Conservation (phyloP, 129 eudicot genomes). For the Escallonia rubra region DNA sequence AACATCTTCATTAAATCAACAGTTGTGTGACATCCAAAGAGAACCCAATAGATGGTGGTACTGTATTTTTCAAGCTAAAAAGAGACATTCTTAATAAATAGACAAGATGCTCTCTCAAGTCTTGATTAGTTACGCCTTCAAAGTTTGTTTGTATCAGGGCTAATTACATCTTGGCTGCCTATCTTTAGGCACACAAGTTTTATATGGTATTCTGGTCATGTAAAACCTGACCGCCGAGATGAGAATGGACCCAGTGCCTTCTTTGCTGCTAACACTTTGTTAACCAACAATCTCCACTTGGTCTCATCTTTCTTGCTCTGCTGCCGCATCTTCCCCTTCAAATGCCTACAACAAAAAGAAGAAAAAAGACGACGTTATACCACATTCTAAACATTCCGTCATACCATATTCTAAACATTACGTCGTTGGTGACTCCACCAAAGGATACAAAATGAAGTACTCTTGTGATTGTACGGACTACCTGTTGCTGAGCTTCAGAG, state of each 20-base stretch:
- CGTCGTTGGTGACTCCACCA: neutral
- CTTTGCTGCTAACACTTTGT: constrained; percentile 54
- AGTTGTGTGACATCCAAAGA: no score
- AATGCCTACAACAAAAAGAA: constrained; percentile 34
- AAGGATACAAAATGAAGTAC: neutral
- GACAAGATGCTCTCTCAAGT: no score
- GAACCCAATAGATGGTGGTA: no score
- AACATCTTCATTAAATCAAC: no score
- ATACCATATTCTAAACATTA: neutral
- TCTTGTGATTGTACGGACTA: neutral
- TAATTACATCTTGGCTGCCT: constrained; percentile 7
- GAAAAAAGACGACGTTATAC: neutral
- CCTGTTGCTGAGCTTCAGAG: no score
- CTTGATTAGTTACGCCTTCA: no score
- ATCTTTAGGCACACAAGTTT: neutral
- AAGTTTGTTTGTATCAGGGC: constrained; percentile 1
- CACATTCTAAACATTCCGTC: neutral
- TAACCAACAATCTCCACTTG: constrained; percentile 53
- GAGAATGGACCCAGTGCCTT: constrained; percentile 23
- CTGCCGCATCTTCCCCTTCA: constrained; percentile 46
- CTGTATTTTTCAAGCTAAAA: no score
- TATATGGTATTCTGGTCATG: constrained; percentile 1
- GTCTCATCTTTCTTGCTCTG: constrained; percentile 52
- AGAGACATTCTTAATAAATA: no score
- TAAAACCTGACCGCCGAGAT: constrained; percentile 23